Conservation (phyloP, 176 grass and related monocot species). For the Zizania latifolia region DNA sequence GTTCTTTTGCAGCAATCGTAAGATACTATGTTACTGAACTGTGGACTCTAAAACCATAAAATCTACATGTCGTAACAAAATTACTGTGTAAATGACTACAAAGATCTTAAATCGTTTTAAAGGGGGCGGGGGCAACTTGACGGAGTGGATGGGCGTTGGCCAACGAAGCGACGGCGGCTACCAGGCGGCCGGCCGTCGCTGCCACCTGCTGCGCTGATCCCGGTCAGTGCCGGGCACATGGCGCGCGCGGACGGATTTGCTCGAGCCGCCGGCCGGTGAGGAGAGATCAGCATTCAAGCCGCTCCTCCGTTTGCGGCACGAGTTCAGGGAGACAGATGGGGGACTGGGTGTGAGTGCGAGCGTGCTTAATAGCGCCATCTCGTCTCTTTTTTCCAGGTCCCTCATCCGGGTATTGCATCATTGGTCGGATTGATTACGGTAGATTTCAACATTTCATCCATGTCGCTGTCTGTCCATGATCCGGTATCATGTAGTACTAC, state of each 20-base stretch:
- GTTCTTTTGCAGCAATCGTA: too few relatives aligned
- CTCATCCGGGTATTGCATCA: not conserved
- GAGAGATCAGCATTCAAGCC: slow-evolving; percentile 11
- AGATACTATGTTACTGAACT: too few relatives aligned
- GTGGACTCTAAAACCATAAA: too few relatives aligned
- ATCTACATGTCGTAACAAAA: too few relatives aligned
- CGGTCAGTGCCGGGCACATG: slow-evolving; percentile 5
- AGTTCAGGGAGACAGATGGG: not conserved
- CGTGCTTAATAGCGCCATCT: not conserved
- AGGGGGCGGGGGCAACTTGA: too few relatives aligned
- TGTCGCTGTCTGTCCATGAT: slow-evolving; percentile 6
- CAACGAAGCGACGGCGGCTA: not conserved
- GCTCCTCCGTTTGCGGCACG: slow-evolving; percentile 9
- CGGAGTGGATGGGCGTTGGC: too few relatives aligned
- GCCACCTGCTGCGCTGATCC: not conserved
- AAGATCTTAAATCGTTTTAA: too few relatives aligned
- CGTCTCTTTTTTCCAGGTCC: not conserved
- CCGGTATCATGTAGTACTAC: not conserved
- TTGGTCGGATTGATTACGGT: not conserved
- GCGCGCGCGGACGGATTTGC: not conserved
- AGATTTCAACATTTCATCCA: not conserved
- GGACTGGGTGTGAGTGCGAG: not conserved
- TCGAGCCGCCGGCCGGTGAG: not conserved
- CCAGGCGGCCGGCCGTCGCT: slow-evolving; percentile 16
- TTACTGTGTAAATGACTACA: too few relatives aligned